Conservation (phyloP, 768 basidiomycete genomes). For the Psilocybe cubensis region DNA sequence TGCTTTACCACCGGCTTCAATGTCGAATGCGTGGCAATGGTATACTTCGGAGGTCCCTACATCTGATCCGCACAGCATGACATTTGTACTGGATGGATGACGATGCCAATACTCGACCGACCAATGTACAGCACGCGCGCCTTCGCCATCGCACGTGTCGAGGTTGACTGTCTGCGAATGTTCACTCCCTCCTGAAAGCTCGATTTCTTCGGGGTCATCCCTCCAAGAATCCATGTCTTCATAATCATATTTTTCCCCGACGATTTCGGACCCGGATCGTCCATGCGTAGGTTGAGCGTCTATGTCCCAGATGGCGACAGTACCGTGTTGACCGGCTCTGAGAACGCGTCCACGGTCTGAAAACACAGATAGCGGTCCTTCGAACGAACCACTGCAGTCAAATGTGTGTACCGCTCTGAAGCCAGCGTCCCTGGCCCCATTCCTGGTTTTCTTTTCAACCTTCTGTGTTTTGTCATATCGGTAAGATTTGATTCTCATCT, state of each 20-base stretch:
- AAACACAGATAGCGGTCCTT: too few species aligned
- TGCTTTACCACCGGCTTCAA: constrained; percentile 36
- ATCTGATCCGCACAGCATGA: constrained; percentile 22
- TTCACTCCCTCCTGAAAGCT: constrained; percentile 28
- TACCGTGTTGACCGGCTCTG: too few species aligned
- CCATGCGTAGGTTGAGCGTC: constrained; percentile 24
- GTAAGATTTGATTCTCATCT: too few species aligned
- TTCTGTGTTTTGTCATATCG: background rate
- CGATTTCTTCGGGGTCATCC: constrained; percentile 30
- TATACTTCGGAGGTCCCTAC: background rate
- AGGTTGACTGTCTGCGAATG: constrained; percentile 18
- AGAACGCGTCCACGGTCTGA: too few species aligned
- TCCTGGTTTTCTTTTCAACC: background rate
- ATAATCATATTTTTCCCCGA: constrained; percentile 20
- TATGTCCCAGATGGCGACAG: constrained; percentile 1
- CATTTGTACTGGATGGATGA: constrained; percentile 22
- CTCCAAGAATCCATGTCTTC: constrained; percentile 21
- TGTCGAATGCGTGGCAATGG: constrained; percentile 31
- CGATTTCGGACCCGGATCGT: constrained; percentile 16
- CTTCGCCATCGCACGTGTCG: background rate
- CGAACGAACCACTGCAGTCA: too few species aligned
- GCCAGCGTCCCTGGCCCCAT: too few species aligned
- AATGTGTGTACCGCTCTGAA: too few species aligned
- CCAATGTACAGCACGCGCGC: constrained; percentile 11
- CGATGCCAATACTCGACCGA: constrained; percentile 23